A percentile compares a stretch with the other conserved stretches of the same genome.
These are phyloP conservation scores for Tetrapisispora taiwanensis DNA, from an alignment of 805 yeast genomes.

Conservation along the genomic window DNA sequence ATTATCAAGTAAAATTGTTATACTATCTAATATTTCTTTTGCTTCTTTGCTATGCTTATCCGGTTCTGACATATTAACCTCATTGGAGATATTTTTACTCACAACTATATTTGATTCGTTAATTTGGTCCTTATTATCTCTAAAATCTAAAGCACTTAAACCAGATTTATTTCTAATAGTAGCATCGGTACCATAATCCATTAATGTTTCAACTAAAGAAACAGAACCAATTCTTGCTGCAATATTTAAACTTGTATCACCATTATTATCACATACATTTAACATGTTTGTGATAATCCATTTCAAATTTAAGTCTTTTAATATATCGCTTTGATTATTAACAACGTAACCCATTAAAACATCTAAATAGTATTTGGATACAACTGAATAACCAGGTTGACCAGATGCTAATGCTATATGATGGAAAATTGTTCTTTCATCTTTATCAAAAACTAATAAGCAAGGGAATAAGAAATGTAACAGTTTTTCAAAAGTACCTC, in stretches of 20 bases:
- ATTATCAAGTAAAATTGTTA: slow-evolving; percentile 34
- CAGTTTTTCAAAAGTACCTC: slow-evolving; percentile 60
- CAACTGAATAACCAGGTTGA: slow-evolving; percentile 59
- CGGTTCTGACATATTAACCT: neutral
- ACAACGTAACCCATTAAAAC: slow-evolving; percentile 72
- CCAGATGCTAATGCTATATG: slow-evolving; percentile 78
- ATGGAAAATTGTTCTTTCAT: slow-evolving; percentile 74
- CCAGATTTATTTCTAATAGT: slow-evolving; percentile 75
- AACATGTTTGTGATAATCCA: slow-evolving; percentile 60
- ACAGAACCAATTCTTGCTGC: slow-evolving; percentile 83
- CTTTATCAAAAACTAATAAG: slow-evolving; percentile 51
- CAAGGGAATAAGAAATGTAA: slow-evolving; percentile 70
- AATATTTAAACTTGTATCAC: slow-evolving; percentile 89
- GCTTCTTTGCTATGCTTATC: slow-evolving; percentile 1
- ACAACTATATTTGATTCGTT: neutral
- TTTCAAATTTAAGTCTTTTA: slow-evolving; percentile 40
- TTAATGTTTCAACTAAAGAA: slow-evolving; percentile 65
- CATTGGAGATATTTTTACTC: neutral
- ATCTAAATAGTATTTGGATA: slow-evolving; percentile 64
- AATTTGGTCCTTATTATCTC: slow-evolving; percentile 30
- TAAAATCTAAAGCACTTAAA: slow-evolving; percentile 77
- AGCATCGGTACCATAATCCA: slow-evolving; percentile 84
- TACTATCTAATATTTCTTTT: neutral
- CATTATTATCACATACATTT: slow-evolving; percentile 84
- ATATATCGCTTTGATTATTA: slow-evolving; percentile 34